Conservation (phyloP, 208 protist species). For the Leishmania lainsoni region DNA sequence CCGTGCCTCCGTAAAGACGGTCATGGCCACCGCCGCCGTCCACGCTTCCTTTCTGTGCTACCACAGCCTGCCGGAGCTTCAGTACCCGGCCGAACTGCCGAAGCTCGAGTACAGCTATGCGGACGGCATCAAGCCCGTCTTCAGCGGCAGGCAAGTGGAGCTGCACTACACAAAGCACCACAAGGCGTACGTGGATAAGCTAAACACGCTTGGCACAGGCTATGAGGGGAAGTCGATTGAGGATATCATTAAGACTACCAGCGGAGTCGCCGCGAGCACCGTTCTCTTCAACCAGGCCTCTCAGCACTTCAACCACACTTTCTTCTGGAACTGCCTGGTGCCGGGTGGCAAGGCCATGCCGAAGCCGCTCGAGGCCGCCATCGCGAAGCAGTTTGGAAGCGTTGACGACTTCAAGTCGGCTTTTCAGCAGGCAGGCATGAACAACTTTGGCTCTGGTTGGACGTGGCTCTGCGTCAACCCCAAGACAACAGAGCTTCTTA, state of each 20-base stretch:
- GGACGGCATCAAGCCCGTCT: conserved; percentile 70
- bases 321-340: conserved; percentile 88
- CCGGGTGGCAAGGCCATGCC: conserved; percentile 73
- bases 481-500: conserved; percentile 72
- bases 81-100: conserved; percentile 77
- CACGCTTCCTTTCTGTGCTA: conserved; percentile 31
- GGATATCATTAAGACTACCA: conserved; percentile 64
- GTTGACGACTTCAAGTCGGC: conserved; percentile 91
- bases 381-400: conserved; percentile 76
- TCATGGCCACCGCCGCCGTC: conserved; percentile 9
- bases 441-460: conserved; percentile 96
- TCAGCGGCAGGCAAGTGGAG: conserved; percentile 84
- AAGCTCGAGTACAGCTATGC: conserved; percentile 72
- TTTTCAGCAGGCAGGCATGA: conserved; percentile 71
- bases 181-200: conserved; percentile 92
- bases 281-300: conserved; percentile 90
- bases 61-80: conserved; percentile 60
- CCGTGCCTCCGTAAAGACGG: conserved; percentile 17
- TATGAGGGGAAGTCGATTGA: conserved; percentile 87
- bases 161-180: conserved; percentile 95
- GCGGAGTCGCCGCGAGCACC: conserved; percentile 56
- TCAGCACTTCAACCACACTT: conserved; percentile 95
- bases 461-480: conserved; percentile 93
- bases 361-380: conserved; percentile 63
- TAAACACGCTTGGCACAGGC: conserved; percentile 79